These are phyloP conservation scores for Globisporangium megalacanthum DNA, from an alignment of 352 stramenopile genomes.

Conservation along the genomic window DNA sequence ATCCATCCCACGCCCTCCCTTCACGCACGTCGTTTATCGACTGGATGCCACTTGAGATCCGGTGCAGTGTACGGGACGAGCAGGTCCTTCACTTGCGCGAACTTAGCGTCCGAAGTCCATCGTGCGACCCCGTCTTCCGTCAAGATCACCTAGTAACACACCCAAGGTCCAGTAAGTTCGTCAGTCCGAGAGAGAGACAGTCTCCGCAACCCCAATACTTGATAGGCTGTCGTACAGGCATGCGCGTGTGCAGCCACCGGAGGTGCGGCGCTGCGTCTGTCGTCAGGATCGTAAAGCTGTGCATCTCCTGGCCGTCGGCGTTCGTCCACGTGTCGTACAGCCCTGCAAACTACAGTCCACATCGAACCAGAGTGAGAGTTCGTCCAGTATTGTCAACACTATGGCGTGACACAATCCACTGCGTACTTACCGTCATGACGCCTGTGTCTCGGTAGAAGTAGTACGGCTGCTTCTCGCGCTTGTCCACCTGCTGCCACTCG, in stretches of 20 bases:
- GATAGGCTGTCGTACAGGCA: slow-evolving; percentile 41
- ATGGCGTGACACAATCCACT: background rate
- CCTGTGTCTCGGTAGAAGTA: slow-evolving; percentile 61
- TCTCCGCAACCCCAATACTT: background rate
- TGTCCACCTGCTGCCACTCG: slow-evolving; percentile 87
- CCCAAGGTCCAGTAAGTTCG: background rate
- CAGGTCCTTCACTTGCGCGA: slow-evolving; percentile 46
- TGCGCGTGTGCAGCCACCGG: slow-evolving; percentile 82
- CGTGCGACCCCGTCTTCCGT: slow-evolving; percentile 44
- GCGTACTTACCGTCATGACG: slow-evolving; percentile 43
- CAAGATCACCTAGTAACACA: slow-evolving; percentile 53
- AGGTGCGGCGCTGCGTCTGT: slow-evolving; percentile 61
- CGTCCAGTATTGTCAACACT: background rate
- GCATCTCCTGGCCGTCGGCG: slow-evolving; percentile 59
- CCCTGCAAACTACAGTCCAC: slow-evolving; percentile 55
- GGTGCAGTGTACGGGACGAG: slow-evolving; percentile 38
- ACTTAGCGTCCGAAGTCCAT: slow-evolving; percentile 67
- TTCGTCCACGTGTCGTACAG: slow-evolving; percentile 83
- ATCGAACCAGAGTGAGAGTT: background rate
- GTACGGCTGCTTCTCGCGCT: slow-evolving; percentile 87
- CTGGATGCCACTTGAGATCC: slow-evolving; percentile 71
- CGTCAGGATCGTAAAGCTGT: slow-evolving; percentile 86
- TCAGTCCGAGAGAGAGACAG: no score
- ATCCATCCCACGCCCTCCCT: background rate
- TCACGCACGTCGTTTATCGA: slow-evolving; percentile 60